Evolutionary conservation across 495 filamentous ascomycete genomes (phyloP).

Genomic region (Hapsidospora chrysogenum): DNA sequence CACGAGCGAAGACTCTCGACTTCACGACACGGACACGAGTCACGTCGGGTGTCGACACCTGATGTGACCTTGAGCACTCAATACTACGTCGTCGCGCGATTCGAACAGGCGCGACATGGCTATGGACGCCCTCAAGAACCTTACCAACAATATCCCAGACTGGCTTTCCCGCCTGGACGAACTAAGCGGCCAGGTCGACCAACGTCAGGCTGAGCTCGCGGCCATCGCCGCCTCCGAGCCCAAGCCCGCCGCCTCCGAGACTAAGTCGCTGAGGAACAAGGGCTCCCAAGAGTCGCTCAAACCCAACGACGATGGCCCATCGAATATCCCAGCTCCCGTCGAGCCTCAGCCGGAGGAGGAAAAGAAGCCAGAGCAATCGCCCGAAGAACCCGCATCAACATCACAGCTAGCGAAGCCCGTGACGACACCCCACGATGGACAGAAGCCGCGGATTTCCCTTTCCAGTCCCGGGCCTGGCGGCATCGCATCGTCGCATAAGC

Average conservation of each 20-base stretch:
- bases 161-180: conserved; percentile 56
- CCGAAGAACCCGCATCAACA: no score
- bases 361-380: no score
- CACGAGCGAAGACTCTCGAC: no score
- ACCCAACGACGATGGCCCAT: conserved; percentile 29
- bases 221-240: conserved; percentile 19
- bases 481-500: neutral
- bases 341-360: neutral
- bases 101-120: conserved; percentile 13
- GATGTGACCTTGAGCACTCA: no score
- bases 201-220: conserved; percentile 52
- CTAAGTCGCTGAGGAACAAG: conserved; percentile 35
- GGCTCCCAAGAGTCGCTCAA: conserved; percentile 48
- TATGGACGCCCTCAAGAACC: conserved; percentile 47
- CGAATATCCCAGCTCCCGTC: conserved; percentile 7
- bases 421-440: neutral
- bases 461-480: neutral
- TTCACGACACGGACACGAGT: no score
- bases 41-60: no score
- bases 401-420: no score
- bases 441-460: neutral
- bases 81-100: no score
- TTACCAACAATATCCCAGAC: conserved; percentile 45
- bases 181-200: conserved; percentile 47
- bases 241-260: conserved; percentile 8